Evolutionary conservation across 495 filamentous ascomycete genomes (phyloP), one percentile per base, ranked within the genome.

Genomic region (Diplogelasinospora grovesii): DNA sequence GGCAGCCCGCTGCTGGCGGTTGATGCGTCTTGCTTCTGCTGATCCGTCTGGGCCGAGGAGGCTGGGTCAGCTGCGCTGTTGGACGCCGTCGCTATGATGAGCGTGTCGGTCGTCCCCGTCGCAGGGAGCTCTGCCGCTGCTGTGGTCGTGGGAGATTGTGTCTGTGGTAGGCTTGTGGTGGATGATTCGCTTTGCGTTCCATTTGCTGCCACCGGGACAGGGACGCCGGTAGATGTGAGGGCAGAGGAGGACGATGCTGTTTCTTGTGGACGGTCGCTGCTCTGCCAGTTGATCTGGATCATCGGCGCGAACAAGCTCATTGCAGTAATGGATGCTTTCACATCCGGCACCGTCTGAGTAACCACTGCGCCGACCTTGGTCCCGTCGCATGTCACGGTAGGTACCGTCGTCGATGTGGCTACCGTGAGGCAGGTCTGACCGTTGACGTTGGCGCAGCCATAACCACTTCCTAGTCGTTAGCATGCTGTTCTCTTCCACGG

Each of bases 221-320:
- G n/a, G n/a, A n/a, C n/a, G n/a, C n/a, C n/a, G n/a, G n/a, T n/a
- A n/a, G n/a, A n/a, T n/a, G n/a, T n/a, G n/a, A n/a, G n/a, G n/a
- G n/a, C n/a, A n/a, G n/a, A n/a, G n/a, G n/a, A n/a, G n/a, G n/a
- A n/a, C n/a, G n/a, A n/a, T n/a, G n/a, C n/a, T n/a, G n/a, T n/a
- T n/a, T n/a, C 28, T 16, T 40, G 14, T 15, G 41, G 45, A n/a
- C 37, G 43, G 32, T 63, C 59, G 40, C 39, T 50, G 43, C 46
- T 46, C 18, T 61, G 57, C 46, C 46, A 61, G 51, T 61, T 59
- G 45, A 64, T 57, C 39, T 64, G 58, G 35, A 64, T 52, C 56
- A 64, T 60, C 13, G 58, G 55, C 3, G 60, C 58, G 14, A 50
- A 53, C 0, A 64, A 31, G 19, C 39, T 53, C 44, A 60, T 48